Base-by-base conservation (phyloP, 352 stramenopile genomes). In the Phytophthora idaei region DNA sequence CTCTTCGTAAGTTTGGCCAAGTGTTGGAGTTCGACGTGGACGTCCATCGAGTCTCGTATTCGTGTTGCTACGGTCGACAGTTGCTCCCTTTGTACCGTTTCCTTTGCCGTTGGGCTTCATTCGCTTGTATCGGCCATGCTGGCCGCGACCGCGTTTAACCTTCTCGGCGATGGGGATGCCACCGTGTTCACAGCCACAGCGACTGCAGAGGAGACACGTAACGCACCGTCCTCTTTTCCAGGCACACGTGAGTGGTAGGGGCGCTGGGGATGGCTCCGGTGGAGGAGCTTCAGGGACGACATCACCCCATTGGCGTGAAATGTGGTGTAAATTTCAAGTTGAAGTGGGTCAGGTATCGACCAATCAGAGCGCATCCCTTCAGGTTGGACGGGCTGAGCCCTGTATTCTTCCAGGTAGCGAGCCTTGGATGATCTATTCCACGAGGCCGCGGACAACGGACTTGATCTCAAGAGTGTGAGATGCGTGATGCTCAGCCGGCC, bases 1-100 rank as follows among this genome's bases (percentile, higher is more conserved):
- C 46, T 47, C 44, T 25, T 62, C 29, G 32, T 62, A 46, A 1
- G 31, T 62, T 53, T 45, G 31, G 21, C 21, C 32, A 17, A 61
- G 11, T 3, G 29, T 31, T 31, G 42, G 31, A 61, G 27, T 27
- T 46, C 42, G 31, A 15, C 41, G 41, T 27, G 41, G n/a, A 47
- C 41, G 41, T 28, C 41, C 41, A 28, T 47, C 15, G n/a, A 8
- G 17, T 28, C 41, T 47, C 5, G 15, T 47, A 28, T 12, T 9
- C 4, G 36, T 10, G 36, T 42, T 12, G 36, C 36, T 42, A 10
- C 10, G 34, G 34, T 39, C 34, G 34, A 39, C 34, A 4, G 34
- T 14, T 39, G 34, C 34, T 4, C 29, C 29, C 4, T 34, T 34
- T 34, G 29, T 34, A 39, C 12, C 12, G 6, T 39, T 39, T 39